Evolutionary conservation across 2,329 filamentous ascomycete genomes (phyloP).

Genomic region (Colletotrichum tropicale): DNA sequence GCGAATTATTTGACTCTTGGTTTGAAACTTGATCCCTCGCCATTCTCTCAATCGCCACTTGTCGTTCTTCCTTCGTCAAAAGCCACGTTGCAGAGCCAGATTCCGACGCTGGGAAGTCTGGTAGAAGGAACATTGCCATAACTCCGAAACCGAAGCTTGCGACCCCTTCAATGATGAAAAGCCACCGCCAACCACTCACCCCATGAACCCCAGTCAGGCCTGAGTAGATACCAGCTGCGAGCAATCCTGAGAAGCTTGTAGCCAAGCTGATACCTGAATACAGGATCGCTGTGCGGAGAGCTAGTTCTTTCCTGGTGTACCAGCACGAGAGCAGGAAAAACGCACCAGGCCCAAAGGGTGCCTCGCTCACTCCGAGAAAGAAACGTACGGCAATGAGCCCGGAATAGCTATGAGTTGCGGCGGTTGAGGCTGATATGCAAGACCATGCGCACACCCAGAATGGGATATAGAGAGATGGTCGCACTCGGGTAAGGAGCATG

Average conservation of each 20-base stretch:
- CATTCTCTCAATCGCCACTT: slow-evolving; percentile 11
- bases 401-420: background rate
- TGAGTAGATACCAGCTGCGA: slow-evolving; percentile 23
- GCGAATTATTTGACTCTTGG: background rate
- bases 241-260: background rate
- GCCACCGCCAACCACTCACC: background rate
- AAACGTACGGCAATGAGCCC: background rate
- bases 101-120: background rate
- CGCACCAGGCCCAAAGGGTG: background rate
- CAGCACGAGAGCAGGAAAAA: slow-evolving; percentile 65
- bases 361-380: background rate
- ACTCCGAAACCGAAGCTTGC: background rate
- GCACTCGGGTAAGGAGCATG: slow-evolving; percentile 19
- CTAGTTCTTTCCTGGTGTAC: slow-evolving; percentile 73
- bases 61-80: background rate
- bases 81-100: background rate
- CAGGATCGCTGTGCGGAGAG: slow-evolving; percentile 44
- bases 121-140: background rate
- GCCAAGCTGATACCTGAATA: background rate
- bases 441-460: slow-evolving; percentile 9
- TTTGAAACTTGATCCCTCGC: slow-evolving; percentile 22
- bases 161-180: background rate
- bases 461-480: slow-evolving; percentile 20
- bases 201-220: background rate
- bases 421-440: background rate